Evolutionary conservation across 192 early-diverging fungal genomes (phyloP).

Genomic region (Linnemannia hyalina): DNA sequence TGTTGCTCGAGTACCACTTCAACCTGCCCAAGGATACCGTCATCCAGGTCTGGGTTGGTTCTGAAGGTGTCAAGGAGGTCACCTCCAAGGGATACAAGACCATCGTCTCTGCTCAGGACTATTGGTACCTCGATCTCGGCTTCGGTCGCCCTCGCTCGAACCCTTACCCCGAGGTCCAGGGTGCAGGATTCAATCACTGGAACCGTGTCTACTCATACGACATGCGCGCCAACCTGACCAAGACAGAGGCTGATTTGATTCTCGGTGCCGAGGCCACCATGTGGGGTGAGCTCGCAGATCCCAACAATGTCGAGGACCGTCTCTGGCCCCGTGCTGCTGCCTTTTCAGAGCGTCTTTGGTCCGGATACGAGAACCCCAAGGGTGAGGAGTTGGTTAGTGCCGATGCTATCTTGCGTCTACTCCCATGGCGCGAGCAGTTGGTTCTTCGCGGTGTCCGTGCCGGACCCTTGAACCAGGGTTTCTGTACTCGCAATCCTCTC

Average conservation of each 20-base stretch:
- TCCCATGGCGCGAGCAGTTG: conserved; percentile 72
- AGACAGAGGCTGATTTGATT: conserved; percentile 31
- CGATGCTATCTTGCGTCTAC: conserved; percentile 69
- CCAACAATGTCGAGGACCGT: conserved; percentile 39
- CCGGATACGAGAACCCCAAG: conserved; percentile 53
- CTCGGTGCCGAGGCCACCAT: conserved; percentile 47
- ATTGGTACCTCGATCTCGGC: conserved; percentile 29
- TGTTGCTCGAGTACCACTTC: conserved; percentile 54
- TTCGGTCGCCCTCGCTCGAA: conserved; percentile 54
- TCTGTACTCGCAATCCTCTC: conserved; percentile 72
- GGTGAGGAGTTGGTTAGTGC: conserved; percentile 68
- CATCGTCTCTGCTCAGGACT: conserved; percentile 35
- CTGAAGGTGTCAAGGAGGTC: conserved; percentile 43
- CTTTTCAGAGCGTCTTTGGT: conserved; percentile 52
- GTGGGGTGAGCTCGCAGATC: conserved; percentile 53
- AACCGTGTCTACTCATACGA: conserved; percentile 47
- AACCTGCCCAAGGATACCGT: conserved; percentile 50
- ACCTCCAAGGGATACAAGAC: conserved; percentile 40
- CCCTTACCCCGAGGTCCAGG: conserved; percentile 51
- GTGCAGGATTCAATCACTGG: conserved; percentile 52
- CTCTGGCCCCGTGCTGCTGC: conserved; percentile 47
- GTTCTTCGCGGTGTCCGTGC: conserved; percentile 71
- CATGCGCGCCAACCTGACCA: conserved; percentile 32
- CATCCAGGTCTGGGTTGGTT: conserved; percentile 59
- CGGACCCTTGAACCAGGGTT: conserved; percentile 72